Evolutionary conservation across 805 yeast genomes (phyloP).

Genomic region (Wickerhamomyces chaumierensis): DNA sequence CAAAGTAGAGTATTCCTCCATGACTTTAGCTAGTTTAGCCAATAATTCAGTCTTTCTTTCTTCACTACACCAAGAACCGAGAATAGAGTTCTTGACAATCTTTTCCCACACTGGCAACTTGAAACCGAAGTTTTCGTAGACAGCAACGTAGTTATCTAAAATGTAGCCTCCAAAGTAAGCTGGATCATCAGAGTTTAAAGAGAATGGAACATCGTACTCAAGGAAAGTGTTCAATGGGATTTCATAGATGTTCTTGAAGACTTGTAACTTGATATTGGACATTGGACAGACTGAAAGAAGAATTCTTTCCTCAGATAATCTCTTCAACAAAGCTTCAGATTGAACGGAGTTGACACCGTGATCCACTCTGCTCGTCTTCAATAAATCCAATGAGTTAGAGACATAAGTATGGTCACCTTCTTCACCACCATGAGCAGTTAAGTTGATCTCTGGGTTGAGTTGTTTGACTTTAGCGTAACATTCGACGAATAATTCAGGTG

Average conservation of each 20-base stretch:
- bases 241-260: slow-evolving; percentile 54
- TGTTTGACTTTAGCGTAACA: slow-evolving; percentile 43
- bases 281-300: slow-evolving; percentile 69
- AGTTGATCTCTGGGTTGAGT: slow-evolving; percentile 39
- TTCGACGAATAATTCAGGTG: slow-evolving; percentile 57
- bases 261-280: slow-evolving; percentile 67
- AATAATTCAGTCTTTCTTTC: slow-evolving; percentile 40
- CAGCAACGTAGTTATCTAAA: slow-evolving; percentile 60
- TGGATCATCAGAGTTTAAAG: slow-evolving; percentile 71
- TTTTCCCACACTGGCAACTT: slow-evolving; percentile 46
- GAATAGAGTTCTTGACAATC: slow-evolving; percentile 55
- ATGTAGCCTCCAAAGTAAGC: slow-evolving; percentile 83
- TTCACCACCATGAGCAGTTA: slow-evolving; percentile 87
- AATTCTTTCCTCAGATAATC: slow-evolving; percentile 43
- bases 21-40: slow-evolving; percentile 29
- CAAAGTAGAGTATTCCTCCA: slow-evolving; percentile 23
- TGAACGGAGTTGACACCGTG: slow-evolving; percentile 66
- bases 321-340: slow-evolving; percentile 39
- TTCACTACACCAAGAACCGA: slow-evolving; percentile 65
- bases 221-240: slow-evolving; percentile 54
- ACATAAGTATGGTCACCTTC: slow-evolving; percentile 75
- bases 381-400: slow-evolving; percentile 40
- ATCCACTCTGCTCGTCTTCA: slow-evolving; percentile 62
- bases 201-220: slow-evolving; percentile 55
- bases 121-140: slow-evolving; percentile 57